A percentile compares a stretch with the other conserved stretches of the same genome.
Evolutionary conservation across 2,329 filamentous ascomycete species (phyloP).

Genomic region (Verticillium albo-atrum): DNA sequence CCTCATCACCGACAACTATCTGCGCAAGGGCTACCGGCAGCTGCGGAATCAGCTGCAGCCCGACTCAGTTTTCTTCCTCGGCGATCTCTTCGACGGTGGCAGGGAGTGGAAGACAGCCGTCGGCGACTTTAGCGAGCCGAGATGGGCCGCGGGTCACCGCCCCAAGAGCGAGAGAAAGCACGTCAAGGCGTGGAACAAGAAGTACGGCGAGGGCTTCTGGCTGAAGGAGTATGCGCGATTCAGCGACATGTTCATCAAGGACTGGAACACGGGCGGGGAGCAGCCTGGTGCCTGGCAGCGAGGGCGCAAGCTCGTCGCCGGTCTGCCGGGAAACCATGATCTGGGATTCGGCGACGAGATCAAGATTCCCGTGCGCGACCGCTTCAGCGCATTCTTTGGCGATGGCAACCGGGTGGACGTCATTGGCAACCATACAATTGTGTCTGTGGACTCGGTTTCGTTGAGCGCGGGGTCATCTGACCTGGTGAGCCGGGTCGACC

Average conservation of each 20-base stretch:
- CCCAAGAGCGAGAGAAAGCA: constrained; percentile 47
- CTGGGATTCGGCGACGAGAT: constrained; percentile 85
- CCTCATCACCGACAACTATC: constrained; percentile 79
- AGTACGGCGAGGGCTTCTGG: constrained; percentile 83
- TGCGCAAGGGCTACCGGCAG: constrained; percentile 75
- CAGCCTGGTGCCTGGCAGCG: constrained; percentile 54
- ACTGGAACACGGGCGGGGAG: constrained; percentile 56
- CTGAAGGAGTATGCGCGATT: constrained; percentile 82
- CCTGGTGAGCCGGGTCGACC: constrained; percentile 45
- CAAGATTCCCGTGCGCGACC: constrained; percentile 71
- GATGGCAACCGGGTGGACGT: constrained; percentile 88
- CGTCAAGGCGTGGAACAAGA: constrained; percentile 64
- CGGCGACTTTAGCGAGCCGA: constrained; percentile 54
- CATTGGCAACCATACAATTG: constrained; percentile 91
- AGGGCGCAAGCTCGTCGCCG: constrained; percentile 75
- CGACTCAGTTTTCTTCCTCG: constrained; percentile 85
- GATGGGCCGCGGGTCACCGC: constrained; percentile 49
- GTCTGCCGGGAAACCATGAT: constrained; percentile 91
- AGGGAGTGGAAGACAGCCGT: constrained; percentile 82
- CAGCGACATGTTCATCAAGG: constrained; percentile 74
- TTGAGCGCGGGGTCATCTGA: constrained; percentile 65
- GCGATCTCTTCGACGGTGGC: constrained; percentile 92
- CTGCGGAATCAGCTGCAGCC: constrained; percentile 75
- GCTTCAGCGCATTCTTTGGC: constrained; percentile 87
- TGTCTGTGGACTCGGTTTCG: constrained; percentile 85